Percentiles rank a stretch among this genome's conserved stretches.
Conservation (phyloP, 2,329 filamentous ascomycete genomes). For the Scedosporium boydii region DNA sequence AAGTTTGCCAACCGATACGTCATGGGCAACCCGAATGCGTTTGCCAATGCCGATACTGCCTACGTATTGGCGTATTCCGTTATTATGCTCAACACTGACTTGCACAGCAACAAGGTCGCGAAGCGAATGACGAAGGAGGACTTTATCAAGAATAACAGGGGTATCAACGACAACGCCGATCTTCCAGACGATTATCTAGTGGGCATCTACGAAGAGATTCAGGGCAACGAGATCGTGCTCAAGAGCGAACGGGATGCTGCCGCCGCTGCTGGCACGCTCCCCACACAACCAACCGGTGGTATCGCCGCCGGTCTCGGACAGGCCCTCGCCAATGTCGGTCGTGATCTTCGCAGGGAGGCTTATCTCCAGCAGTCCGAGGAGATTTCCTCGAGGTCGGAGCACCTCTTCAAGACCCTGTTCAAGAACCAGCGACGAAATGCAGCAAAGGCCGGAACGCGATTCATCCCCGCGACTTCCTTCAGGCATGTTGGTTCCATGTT, state of each 20-base stretch:
- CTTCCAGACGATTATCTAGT: slow-evolving; percentile 86
- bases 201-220: slow-evolving; percentile 88
- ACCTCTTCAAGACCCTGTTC: slow-evolving; percentile 89
- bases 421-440: slow-evolving; percentile 79
- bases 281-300: slow-evolving; percentile 51
- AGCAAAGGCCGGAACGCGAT: slow-evolving; percentile 58
- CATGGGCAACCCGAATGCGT: slow-evolving; percentile 89
- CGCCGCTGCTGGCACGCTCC: slow-evolving; percentile 60
- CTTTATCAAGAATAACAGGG: slow-evolving; percentile 98
- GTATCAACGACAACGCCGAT: slow-evolving; percentile 94
- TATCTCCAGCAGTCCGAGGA: slow-evolving; percentile 94
- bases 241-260: slow-evolving; percentile 86
- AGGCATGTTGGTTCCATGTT: slow-evolving; percentile 98
- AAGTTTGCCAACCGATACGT: slow-evolving; percentile 98
- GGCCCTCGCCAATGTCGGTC: slow-evolving; percentile 81
- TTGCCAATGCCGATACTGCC: slow-evolving; percentile 94
- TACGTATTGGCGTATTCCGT: slow-evolving; percentile 96
- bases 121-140: slow-evolving; percentile 91
- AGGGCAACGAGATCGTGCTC: slow-evolving; percentile 83
- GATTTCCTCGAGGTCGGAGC: slow-evolving; percentile 63
- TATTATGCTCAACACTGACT: slow-evolving; percentile 91
- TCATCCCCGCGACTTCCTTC: slow-evolving; percentile 87
- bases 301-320: slow-evolving; percentile 78
- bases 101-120: slow-evolving; percentile 78
- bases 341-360: slow-evolving; percentile 84